phyloP scores from a whole-genome alignment of 192 early-diverging fungal species.

The Phlyctochytrium arcticum region DNA sequence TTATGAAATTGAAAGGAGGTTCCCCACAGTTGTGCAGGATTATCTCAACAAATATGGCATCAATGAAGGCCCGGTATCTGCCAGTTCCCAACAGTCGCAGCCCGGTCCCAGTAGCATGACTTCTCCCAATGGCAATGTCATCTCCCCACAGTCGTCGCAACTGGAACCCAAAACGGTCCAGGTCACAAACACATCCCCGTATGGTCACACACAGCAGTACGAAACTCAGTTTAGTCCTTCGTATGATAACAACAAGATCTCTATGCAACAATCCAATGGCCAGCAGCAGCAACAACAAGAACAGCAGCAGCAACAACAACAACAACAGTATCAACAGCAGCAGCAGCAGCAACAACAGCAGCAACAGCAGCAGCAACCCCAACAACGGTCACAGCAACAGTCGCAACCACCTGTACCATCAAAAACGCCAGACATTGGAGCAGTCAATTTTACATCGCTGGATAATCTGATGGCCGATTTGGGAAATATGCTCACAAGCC shows the following conservation, averaged over 20 bases:
- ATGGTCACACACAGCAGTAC: constrained; percentile 9
- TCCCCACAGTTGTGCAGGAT: constrained; percentile 28
- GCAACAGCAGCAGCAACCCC: too few species aligned
- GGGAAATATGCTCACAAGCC: constrained; percentile 53
- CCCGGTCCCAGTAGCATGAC: not conserved
- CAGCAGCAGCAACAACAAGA: too few species aligned
- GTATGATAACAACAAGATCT: constrained; percentile 14
- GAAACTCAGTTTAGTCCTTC: constrained; percentile 20
- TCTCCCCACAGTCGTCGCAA: too few species aligned
- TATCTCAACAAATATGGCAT: constrained; percentile 21
- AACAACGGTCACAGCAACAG: too few species aligned
- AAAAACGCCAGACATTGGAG: not conserved
- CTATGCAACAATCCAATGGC: constrained; percentile 1
- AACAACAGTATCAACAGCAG: too few species aligned
- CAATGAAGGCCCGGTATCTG: not conserved
- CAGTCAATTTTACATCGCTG: constrained; percentile 54
- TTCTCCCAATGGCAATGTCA: too few species aligned
- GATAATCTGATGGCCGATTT: constrained; percentile 77
- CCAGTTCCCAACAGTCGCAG: not conserved
- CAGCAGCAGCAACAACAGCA: too few species aligned
- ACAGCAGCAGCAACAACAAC: too few species aligned
- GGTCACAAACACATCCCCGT: constrained; percentile 3
- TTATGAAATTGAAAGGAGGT: constrained; percentile 54
- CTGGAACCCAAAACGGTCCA: constrained; percentile 19
- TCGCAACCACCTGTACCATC: too few species aligned